phyloP scores from a whole-genome alignment of 2,329 filamentous ascomycete species.

The Xylariaceae sp. region DNA sequence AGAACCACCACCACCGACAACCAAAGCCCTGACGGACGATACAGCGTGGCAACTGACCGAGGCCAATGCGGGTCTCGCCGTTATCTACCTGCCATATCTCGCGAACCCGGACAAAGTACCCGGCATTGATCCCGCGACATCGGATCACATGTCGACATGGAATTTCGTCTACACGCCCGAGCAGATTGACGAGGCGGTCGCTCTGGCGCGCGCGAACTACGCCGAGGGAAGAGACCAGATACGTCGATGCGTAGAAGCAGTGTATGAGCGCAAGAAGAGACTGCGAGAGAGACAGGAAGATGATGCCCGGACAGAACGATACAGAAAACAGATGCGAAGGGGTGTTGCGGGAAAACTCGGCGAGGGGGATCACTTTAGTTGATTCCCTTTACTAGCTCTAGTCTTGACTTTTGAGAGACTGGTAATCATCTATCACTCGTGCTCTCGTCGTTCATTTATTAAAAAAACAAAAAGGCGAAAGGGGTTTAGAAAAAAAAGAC shows the following conservation, averaged over 20 bases:
- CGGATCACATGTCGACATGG: conserved; percentile 92
- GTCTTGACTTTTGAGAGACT: too few relatives aligned
- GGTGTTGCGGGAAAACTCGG: conserved; percentile 55
- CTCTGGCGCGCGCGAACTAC: conserved; percentile 82
- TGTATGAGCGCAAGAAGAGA: conserved; percentile 88
- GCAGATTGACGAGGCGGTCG: conserved; percentile 80
- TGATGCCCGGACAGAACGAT: conserved; percentile 36
- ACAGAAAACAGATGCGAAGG: conserved; percentile 44
- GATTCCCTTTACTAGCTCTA: too few relatives aligned
- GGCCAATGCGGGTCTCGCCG: conserved; percentile 77
- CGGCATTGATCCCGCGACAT: conserved; percentile 76
- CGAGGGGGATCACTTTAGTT: conserved; percentile 65
- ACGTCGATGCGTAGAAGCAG: conserved; percentile 72
- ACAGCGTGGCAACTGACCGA: conserved; percentile 65
- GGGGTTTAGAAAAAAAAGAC: too few relatives aligned
- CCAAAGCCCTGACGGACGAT: conserved; percentile 56
- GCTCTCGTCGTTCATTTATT: too few relatives aligned
- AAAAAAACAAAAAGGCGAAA: too few relatives aligned
- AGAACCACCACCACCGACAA: conserved; percentile 47
- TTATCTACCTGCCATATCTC: conserved; percentile 87
- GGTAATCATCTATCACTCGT: too few relatives aligned
- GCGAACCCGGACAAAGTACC: conserved; percentile 69
- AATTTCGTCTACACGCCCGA: conserved; percentile 95
- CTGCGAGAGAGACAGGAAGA: conserved; percentile 53
- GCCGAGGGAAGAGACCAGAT: conserved; percentile 76